Evolutionary conservation across 1,139 yeast species (phyloP).

Genomic region (Kodamaea sp.): DNA sequence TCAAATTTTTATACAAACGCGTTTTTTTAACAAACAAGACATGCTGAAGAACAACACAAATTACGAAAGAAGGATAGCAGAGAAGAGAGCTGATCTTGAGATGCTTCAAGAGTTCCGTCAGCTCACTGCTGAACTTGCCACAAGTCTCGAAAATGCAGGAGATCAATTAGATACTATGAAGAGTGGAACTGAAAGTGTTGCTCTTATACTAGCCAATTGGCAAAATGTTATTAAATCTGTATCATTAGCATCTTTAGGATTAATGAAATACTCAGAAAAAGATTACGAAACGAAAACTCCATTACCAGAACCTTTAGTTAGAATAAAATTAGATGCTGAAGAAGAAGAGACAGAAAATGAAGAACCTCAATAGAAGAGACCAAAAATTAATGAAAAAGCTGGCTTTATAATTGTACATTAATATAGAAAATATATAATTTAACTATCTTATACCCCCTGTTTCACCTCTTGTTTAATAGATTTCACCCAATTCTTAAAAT

Average conservation of each 20-base stretch:
- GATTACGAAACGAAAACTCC: constrained; percentile 40
- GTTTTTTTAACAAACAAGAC: not conserved
- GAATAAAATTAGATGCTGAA: constrained; percentile 52
- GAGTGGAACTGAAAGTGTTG: constrained; percentile 58
- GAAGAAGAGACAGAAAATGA: constrained; percentile 17
- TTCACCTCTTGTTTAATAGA: constrained; percentile 21
- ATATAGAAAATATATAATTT: not conserved
- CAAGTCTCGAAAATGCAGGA: constrained; percentile 47
- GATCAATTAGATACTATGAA: constrained; percentile 48
- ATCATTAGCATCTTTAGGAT: constrained; percentile 62
- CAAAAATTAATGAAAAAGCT: not conserved
- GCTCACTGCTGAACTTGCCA: constrained; percentile 45
- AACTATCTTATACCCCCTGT: not conserved
- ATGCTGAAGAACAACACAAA: constrained; percentile 15
- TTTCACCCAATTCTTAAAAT: constrained; percentile 30
- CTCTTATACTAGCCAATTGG: constrained; percentile 63
- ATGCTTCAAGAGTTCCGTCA: constrained; percentile 47
- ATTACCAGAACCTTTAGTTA: constrained; percentile 58
- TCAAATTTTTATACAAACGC: no score
- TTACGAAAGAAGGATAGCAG: constrained; percentile 32
- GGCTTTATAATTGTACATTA: constrained; percentile 4
- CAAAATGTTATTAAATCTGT: constrained; percentile 62
- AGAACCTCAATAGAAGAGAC: constrained; percentile 14
- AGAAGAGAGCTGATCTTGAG: constrained; percentile 52
- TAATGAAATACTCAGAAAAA: constrained; percentile 44